Evolutionary conservation across 1,139 yeast species (phyloP).

Genomic region (Kodamaea derodonti): DNA sequence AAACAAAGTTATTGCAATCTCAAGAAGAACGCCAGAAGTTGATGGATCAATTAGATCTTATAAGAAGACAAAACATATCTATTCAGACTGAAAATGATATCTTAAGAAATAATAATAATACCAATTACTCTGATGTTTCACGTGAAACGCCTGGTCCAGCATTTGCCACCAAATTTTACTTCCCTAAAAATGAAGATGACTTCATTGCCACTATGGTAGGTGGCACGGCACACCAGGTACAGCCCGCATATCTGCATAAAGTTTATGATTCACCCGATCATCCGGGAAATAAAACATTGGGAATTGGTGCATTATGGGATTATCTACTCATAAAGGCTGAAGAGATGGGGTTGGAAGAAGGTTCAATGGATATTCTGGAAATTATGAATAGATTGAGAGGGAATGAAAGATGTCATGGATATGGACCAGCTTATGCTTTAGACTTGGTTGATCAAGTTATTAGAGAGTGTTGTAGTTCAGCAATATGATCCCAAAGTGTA

Average conservation of each 20-base stretch:
- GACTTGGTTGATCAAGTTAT: constrained; percentile 40
- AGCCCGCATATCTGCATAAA: constrained; percentile 21
- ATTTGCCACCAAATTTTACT: constrained; percentile 21
- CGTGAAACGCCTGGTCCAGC: not conserved
- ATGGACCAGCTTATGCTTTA: constrained; percentile 75
- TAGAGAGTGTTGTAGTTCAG: constrained; percentile 7
- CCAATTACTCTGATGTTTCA: not conserved
- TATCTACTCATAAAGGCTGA: constrained; percentile 51
- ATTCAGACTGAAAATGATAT: constrained; percentile 60
- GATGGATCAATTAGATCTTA: constrained; percentile 48
- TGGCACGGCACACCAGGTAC: constrained; percentile 18
- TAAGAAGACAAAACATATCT: constrained; percentile 51
- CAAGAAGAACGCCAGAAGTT: constrained; percentile 57
- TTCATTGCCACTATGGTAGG: constrained; percentile 29
- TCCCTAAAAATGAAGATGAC: constrained; percentile 34
- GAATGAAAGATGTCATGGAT: constrained; percentile 72
- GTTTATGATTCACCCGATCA: constrained; percentile 35
- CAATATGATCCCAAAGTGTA: no score
- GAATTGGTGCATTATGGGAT: constrained; percentile 83
- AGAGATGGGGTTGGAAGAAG: constrained; percentile 40
- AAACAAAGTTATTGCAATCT: constrained; percentile 53
- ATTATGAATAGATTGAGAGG: constrained; percentile 63
- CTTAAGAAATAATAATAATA: constrained; percentile 16
- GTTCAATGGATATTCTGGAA: constrained; percentile 50
- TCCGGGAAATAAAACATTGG: constrained; percentile 48